Percentiles rank a stretch among this genome's conserved stretches.
Evolutionary conservation across 2,329 filamentous ascomycete genomes (phyloP).

Genomic region (Botrytis cinerea): DNA sequence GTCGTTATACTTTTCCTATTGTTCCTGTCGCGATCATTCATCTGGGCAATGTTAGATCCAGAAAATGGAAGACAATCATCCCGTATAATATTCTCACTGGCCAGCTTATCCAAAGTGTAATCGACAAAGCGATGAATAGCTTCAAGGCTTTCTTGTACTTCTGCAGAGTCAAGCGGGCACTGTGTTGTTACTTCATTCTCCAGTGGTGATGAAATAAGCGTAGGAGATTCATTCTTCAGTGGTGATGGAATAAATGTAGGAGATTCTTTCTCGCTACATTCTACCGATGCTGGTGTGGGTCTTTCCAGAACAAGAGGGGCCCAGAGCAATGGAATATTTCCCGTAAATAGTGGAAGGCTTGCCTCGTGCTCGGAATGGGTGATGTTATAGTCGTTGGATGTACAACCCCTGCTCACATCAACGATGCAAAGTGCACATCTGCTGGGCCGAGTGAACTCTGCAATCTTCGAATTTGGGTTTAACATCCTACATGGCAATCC

Average conservation of each 20-base stretch:
- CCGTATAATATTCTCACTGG: not conserved
- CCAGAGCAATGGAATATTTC: not conserved
- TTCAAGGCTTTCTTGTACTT: not conserved
- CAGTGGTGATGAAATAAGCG: not conserved
- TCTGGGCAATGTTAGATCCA: not conserved
- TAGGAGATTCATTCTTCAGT: not conserved
- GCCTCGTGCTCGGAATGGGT: not conserved
- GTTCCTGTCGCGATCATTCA: not conserved
- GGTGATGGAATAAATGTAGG: not conserved
- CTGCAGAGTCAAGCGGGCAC: not conserved
- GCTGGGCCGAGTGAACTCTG: not conserved
- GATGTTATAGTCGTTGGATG: not conserved
- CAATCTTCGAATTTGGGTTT: not conserved
- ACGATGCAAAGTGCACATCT: not conserved
- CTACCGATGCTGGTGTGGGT: not conserved
- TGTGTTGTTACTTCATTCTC: no score
- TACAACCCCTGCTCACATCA: not conserved
- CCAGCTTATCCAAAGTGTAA: not conserved
- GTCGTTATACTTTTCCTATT: not conserved
- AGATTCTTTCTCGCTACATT: not conserved
- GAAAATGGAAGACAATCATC: not conserved
- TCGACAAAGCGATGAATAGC: not conserved
- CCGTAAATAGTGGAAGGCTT: not conserved
- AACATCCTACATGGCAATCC: not conserved
- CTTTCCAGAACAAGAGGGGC: not conserved